phyloP scores from a whole-genome alignment of 2,329 filamentous ascomycete genomes.

The Monosporascus sp. region DNA sequence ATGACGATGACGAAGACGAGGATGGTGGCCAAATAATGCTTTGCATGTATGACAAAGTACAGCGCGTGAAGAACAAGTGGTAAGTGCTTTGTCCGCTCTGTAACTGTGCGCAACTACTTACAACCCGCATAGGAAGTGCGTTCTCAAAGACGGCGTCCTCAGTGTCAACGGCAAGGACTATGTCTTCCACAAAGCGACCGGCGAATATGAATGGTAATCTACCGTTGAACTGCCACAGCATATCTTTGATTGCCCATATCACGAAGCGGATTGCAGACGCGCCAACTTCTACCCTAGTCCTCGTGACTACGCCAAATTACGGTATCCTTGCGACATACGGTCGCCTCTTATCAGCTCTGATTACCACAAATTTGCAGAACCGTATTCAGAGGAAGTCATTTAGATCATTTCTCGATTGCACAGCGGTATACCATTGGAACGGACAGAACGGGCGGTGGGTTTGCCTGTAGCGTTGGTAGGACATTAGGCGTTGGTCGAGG shows the following conservation, averaged over 20 bases:
- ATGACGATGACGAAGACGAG: conserved; percentile 82
- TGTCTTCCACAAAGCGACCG: conserved; percentile 94
- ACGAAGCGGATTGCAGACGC: background rate
- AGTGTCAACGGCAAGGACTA: conserved; percentile 93
- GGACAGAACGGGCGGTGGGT: too few relatives aligned
- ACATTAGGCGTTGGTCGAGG: too few relatives aligned
- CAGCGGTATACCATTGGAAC: too few relatives aligned
- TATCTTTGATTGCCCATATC: background rate
- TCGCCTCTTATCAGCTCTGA: too few relatives aligned
- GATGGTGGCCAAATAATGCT: conserved; percentile 90
- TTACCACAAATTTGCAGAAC: too few relatives aligned
- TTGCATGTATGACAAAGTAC: conserved; percentile 98
- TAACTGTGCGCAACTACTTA: conserved; percentile 11
- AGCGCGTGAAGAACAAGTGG: conserved; percentile 99
- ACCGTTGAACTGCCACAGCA: background rate
- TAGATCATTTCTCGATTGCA: too few relatives aligned
- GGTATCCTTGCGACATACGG: too few relatives aligned
- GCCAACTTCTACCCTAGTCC: too few relatives aligned
- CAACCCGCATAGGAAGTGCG: conserved; percentile 72
- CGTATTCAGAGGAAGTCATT: too few relatives aligned
- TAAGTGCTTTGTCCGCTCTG: conserved; percentile 30
- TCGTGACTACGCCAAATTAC: too few relatives aligned
- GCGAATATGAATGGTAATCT: conserved; percentile 94
- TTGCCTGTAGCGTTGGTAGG: too few relatives aligned
- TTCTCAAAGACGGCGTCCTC: conserved; percentile 91